phyloP scores from a whole-genome alignment of 345 rosid genomes.

The Garcia nutans region DNA sequence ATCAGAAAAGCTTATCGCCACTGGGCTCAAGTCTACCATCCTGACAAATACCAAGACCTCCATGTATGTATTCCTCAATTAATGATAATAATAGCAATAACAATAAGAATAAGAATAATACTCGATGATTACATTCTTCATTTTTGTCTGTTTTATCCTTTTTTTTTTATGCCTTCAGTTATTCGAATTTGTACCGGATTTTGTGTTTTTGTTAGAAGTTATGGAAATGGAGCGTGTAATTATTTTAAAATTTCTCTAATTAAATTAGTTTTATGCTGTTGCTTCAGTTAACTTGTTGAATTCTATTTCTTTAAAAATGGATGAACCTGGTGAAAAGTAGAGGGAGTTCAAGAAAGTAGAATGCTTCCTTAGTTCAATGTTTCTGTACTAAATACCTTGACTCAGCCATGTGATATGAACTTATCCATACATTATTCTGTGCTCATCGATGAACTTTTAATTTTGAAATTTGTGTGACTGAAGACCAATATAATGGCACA shows the following conservation, averaged over 20 bases:
- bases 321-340: not conserved
- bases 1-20: conserved; percentile 85
- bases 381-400: not conserved
- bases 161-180: not conserved
- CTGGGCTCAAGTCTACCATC: conserved; percentile 98
- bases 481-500: too few relatives aligned
- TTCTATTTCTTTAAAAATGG: too few relatives aligned
- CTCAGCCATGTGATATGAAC: not conserved
- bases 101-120: not conserved
- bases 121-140: not conserved
- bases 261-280: too few relatives aligned
- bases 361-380: not conserved
- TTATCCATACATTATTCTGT: not conserved
- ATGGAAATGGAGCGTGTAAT: not conserved
- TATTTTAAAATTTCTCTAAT: too few relatives aligned
- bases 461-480: too few relatives aligned
- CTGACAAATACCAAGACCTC: conserved; percentile 80
- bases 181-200: too few relatives aligned
- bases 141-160: not conserved
- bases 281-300: not conserved
- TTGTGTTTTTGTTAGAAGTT: not conserved
- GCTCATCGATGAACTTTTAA: not conserved
- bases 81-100: not conserved
- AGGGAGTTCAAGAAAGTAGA: not conserved
- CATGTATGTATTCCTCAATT: conserved; percentile 37